A percentile compares a stretch with the other conserved stretches of the same genome.
Evolutionary conservation across 208 protist species (phyloP).

Genomic region (Leishmania tropica): DNA sequence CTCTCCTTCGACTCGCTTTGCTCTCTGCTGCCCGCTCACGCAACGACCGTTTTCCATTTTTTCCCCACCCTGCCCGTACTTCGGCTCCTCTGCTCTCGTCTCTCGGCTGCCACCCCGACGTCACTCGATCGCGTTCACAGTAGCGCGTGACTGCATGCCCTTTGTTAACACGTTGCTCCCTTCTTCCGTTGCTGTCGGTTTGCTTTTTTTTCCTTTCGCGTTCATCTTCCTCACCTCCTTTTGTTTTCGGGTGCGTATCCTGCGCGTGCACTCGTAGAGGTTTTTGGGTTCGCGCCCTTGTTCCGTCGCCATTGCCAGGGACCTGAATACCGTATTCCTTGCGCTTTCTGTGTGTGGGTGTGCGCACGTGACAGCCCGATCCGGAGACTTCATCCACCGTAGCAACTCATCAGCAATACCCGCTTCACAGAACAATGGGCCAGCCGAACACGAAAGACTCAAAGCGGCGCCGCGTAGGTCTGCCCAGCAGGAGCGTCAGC

Average conservation of each 20-base stretch:
- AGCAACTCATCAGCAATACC: neutral
- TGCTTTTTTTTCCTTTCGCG: neutral
- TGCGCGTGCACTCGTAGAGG: neutral
- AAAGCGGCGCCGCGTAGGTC: constrained; percentile 29
- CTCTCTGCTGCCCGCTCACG: neutral
- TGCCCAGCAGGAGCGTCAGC: constrained; percentile 12
- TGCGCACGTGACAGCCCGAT: neutral
- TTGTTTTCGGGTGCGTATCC: neutral
- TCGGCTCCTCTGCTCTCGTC: neutral
- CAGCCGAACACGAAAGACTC: constrained; percentile 69
- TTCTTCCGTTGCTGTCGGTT: neutral
- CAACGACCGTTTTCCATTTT: neutral
- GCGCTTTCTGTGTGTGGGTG: neutral
- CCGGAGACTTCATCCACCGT: neutral
- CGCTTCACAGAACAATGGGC: constrained; percentile 42
- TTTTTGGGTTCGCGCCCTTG: neutral
- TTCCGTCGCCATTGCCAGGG: neutral
- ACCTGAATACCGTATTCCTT: neutral
- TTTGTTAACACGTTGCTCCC: neutral
- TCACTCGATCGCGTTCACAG: neutral
- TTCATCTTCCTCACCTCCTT: neutral
- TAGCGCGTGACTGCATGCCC: neutral
- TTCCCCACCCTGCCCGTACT: neutral
- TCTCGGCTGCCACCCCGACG: neutral
- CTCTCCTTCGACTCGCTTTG: constrained; percentile 4